A percentile compares a stretch with the other conserved stretches of the same genome.
Evolutionary conservation across 2,329 filamentous ascomycete species (phyloP).

Genomic region (Aspergillus sp.): DNA sequence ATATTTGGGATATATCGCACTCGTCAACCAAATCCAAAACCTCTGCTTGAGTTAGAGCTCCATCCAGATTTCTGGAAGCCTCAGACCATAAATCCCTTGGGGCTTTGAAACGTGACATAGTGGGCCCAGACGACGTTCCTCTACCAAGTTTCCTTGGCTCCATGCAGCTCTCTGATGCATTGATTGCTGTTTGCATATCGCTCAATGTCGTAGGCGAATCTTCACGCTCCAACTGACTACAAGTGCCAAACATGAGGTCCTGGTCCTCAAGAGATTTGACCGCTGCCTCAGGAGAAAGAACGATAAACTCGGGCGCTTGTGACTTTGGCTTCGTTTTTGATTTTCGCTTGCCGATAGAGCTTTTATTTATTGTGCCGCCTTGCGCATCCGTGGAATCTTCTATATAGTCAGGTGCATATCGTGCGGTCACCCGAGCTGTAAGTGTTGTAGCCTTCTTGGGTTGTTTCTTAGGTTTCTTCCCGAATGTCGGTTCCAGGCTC

Average conservation of each 20-base stretch:
- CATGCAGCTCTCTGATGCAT: slow-evolving; percentile 21
- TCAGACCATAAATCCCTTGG: slow-evolving; percentile 58
- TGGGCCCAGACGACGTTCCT: slow-evolving; percentile 4
- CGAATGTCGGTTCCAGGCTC: slow-evolving; percentile 8
- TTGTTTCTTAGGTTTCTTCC: slow-evolving; percentile 39
- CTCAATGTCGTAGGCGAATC: slow-evolving; percentile 55
- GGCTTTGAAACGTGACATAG: slow-evolving; percentile 19
- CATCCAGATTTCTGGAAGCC: slow-evolving; percentile 58
- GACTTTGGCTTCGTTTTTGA: slow-evolving; percentile 15
- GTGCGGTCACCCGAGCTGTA: slow-evolving; percentile 66
- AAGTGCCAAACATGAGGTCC: slow-evolving; percentile 77
- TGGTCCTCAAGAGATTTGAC: slow-evolving; percentile 58
- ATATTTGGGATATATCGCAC: slow-evolving; percentile 7
- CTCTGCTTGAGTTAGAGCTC: slow-evolving; percentile 56
- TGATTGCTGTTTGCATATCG: slow-evolving; percentile 24
- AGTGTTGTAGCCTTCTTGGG: slow-evolving; percentile 69
- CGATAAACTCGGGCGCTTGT: slow-evolving; percentile 41
- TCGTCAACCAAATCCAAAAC: slow-evolving; percentile 52
- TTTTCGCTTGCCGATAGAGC: slow-evolving; percentile 10
- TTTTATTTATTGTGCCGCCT: neutral
- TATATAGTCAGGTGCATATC: slow-evolving; percentile 46
- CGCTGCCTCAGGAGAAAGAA: slow-evolving; percentile 64
- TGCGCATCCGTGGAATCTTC: slow-evolving; percentile 5
- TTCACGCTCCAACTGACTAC: slow-evolving; percentile 68
- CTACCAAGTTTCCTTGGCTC: slow-evolving; percentile 1